Evolutionary conservation across 139 green algal genomes (phyloP).

Genomic region (Yamagishiella unicocca): DNA sequence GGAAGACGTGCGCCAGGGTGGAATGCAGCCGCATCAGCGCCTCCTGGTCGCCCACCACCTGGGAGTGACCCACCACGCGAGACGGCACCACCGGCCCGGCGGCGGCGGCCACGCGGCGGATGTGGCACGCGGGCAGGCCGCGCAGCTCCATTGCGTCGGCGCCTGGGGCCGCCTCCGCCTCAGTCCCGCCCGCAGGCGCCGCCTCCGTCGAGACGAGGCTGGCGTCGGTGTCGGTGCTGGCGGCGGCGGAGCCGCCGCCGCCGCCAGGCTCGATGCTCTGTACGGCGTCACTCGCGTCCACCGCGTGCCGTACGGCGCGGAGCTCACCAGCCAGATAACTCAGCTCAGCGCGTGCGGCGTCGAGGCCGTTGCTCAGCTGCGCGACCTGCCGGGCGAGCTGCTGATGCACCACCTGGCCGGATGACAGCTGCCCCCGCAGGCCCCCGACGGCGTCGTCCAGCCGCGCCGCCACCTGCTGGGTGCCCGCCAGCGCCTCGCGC

Average conservation of each 20-base stretch:
- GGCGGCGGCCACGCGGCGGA: not conserved
- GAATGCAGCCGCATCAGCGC: conserved; percentile 15
- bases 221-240: not conserved
- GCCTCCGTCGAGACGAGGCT: not conserved
- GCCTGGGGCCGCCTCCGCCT: not conserved
- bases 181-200: not conserved
- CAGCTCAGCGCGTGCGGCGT: not conserved
- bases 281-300: not conserved
- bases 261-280: not conserved
- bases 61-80: conserved; percentile 4
- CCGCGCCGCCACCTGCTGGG: not conserved
- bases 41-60: conserved; percentile 7
- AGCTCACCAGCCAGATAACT: not conserved
- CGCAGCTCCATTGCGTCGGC: not conserved
- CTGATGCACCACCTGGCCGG: not conserved
- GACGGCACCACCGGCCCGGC: conserved; percentile 33
- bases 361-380: not conserved
- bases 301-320: not conserved
- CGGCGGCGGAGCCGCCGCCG: not conserved
- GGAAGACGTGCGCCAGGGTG: not conserved
- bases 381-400: not conserved
- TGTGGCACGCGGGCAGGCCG: conserved; percentile 14
- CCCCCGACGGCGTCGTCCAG: not conserved
- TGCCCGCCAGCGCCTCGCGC: not conserved
- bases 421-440: not conserved